Evolutionary conservation across 495 filamentous ascomycete genomes (phyloP), one percentile per base, ranked within the genome.

Genomic region (Aspergillus sclerotiicarbonarius): DNA sequence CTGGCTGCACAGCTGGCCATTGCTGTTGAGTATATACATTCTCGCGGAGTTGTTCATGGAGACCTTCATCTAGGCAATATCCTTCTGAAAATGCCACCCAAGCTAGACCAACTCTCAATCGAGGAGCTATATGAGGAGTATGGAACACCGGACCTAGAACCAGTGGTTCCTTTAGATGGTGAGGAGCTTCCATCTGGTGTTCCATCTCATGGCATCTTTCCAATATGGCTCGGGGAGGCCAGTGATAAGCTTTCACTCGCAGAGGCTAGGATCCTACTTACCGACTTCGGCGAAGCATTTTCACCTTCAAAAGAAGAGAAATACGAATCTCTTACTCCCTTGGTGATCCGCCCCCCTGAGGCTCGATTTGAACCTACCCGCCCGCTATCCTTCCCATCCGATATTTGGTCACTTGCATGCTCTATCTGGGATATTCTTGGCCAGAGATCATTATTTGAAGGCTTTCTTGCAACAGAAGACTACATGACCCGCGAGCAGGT

Each of bases 201-300:
- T 50, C 71, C 66, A 59, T 19, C 46, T 18, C 49, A 67, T 29
- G 61, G 53, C 30, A 41, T 72, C 8, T 7, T 57, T 50, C 62
- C 69, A 9, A 61, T 72, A 9, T 71, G 67, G 69, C 56, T 74
- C 33, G 67, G 69, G 8, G 39, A 71, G 59, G 45, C 62, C 48
- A 69, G 68, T 56, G 66, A 72, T 25, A 48, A 65, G n/a, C 37
- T 71, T 10, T 62, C 49, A 53, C 63, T 68, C 41, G 19, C 62
- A 60, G 66, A 66, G 61, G 53, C 67, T 56, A 71, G 57, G 41
- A 69, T 77, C 46, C 4, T 77, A 4, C 69, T 80, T 55, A 21
- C 61, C 45, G 75, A 78, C 44, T 74, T 78, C 57, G 75, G 73
- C 19, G 57, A 70, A 46, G 59, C 75, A 10, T 77, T 76, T 58